A percentile compares a stretch with the other conserved stretches of the same genome.
Conservation (phyloP, 108 stramenopile genomes). For the Phaeodactylum tricornutum region DNA sequence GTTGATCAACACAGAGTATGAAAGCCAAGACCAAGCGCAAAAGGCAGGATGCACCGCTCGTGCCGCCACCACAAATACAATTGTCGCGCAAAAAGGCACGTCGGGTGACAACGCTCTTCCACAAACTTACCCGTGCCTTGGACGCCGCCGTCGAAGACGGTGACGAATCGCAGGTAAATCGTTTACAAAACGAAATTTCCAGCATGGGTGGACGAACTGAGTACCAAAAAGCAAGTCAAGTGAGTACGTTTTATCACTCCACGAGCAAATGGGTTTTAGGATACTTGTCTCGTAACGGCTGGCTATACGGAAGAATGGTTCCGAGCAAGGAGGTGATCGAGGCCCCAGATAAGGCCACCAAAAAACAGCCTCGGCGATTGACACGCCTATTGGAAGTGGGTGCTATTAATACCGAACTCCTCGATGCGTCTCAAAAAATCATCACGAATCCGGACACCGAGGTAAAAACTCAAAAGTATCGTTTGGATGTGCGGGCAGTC, state of each 20-base stretch:
- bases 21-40: too few species aligned
- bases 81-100: slow-evolving; percentile 68
- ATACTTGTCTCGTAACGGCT: slow-evolving; percentile 51
- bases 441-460: slow-evolving; percentile 3
- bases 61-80: slow-evolving; percentile 1
- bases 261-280: slow-evolving; percentile 83
- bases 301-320: slow-evolving; percentile 63
- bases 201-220: slow-evolving; percentile 53
- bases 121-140: slow-evolving; percentile 56
- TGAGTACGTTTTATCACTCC: slow-evolving; percentile 74
- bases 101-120: slow-evolving; percentile 69
- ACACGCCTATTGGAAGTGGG: slow-evolving; percentile 84
- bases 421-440: slow-evolving; percentile 52
- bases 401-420: slow-evolving; percentile 89
- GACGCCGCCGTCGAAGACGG: slow-evolving; percentile 35
- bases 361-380: slow-evolving; percentile 28
- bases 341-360: slow-evolving; percentile 8
- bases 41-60: too few species aligned
- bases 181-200: slow-evolving; percentile 35
- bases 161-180: slow-evolving; percentile 22
- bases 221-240: slow-evolving; percentile 81
- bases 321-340: slow-evolving; percentile 3
- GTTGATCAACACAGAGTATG: too few species aligned
- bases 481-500: slow-evolving; percentile 67
- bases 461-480: slow-evolving; percentile 27